Base-by-base conservation (phyloP, 805 yeast genomes). In the Debaryomyces castellii region DNA sequence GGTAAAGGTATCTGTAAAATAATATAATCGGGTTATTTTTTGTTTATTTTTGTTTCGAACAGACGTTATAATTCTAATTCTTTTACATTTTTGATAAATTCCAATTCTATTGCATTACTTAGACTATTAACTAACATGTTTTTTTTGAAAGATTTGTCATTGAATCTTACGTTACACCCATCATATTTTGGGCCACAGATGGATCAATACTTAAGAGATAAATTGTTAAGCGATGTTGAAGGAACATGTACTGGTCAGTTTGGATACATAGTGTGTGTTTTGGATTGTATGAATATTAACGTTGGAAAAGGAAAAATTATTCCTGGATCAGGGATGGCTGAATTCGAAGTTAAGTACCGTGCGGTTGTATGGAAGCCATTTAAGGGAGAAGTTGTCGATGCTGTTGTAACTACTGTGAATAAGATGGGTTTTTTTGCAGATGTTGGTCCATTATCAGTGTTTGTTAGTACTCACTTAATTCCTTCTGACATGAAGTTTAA, bases 211-310 rank as follows among this genome's bases (percentile, higher is more conserved):
- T 75, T 94, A 55, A 83, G 95, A 62, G 88, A 90, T 61, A 91
- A 92, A 66, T 77, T 94, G 51, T 77, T 94, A 48, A 90, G 89
- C 53, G 99, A 94, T 63, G 99, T 94, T 36, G 99, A 94, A 70
- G 99, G 99, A 21, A 90, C 98, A 1, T 94, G 98, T 70, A 91
- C 98, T 0, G 99, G 99, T 58, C 96, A 94, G 67, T 94, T 94
- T 73, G 99, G 99, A 11, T 94, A 94, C 66, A 94, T 94, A 54
- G 85, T 94, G 47, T 92, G 97, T 69, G 99, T 94, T 37, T 76
- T 94, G 62, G 98, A 94, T 62, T 89, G 95, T 53, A 89, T 89
- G 86, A 81, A 85, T 53, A 89, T 94, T 47, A 97, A 94, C 61
- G 95, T 94, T 28, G 99, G 97, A 40, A 85, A 89, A 56, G 99